A percentile compares a stretch with the other conserved stretches of the same genome.
phyloP scores from a whole-genome alignment of 2,329 filamentous ascomycete species.

The Fonsecaea monophora region DNA sequence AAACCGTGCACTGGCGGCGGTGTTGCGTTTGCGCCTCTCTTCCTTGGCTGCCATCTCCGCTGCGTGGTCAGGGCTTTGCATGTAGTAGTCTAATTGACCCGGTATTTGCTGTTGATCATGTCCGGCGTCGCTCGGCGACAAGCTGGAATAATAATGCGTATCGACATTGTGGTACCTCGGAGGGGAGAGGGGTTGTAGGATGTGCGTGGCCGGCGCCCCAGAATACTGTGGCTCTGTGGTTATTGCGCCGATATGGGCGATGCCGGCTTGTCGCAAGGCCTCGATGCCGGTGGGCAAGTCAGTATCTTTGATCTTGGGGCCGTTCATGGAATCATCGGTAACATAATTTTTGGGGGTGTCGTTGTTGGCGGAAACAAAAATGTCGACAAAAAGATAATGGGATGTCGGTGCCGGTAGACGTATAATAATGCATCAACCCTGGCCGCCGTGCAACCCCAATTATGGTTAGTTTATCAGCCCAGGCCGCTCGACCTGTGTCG shows the following conservation, averaged over 20 bases:
- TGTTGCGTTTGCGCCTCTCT: constrained; percentile 88
- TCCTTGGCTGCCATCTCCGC: constrained; percentile 80
- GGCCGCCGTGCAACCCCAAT: background rate
- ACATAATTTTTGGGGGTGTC: constrained; percentile 4
- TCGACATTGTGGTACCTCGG: constrained; percentile 5
- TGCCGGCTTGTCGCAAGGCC: background rate
- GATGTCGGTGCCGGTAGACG: background rate
- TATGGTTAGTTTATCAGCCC: constrained; percentile 7
- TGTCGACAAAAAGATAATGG: background rate
- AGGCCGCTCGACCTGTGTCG: background rate
- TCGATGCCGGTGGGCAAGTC: constrained; percentile 6
- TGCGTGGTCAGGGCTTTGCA: constrained; percentile 69
- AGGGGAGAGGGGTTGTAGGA: background rate
- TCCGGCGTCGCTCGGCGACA: background rate
- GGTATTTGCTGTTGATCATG: constrained; percentile 5
- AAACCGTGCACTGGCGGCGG: constrained; percentile 85
- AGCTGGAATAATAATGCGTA: constrained; percentile 9
- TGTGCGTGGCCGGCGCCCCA: background rate
- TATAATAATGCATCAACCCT: constrained; percentile 1
- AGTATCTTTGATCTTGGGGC: background rate
- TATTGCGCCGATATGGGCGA: background rate
- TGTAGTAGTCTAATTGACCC: constrained; percentile 16
- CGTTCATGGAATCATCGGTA: constrained; percentile 10
- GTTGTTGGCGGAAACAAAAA: constrained; percentile 9
- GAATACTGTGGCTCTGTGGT: constrained; percentile 11